These are phyloP conservation scores for Acacia crassicarpa DNA, from an alignment of 306 rosid species.

Conservation along the genomic window DNA sequence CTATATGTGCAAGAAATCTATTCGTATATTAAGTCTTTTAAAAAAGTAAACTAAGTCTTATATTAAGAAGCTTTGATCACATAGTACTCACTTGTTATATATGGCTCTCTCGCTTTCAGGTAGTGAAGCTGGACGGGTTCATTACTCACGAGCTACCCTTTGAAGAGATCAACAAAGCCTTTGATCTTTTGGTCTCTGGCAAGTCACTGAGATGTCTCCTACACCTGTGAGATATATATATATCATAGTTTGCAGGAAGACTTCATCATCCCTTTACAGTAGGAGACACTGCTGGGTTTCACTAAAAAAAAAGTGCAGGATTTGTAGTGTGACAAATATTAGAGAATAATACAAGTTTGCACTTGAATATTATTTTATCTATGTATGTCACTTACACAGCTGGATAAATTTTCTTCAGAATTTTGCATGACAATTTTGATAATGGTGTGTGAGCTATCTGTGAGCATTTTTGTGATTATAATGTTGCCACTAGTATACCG, in stretches of 20 bases:
- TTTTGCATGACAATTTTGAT: not conserved
- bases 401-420: not conserved
- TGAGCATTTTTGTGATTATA: not conserved
- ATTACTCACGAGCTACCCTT: slow-evolving; percentile 70
- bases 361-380: not conserved
- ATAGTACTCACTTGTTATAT: too few relatives aligned
- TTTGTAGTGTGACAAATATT: too few relatives aligned
- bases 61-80: too few relatives aligned
- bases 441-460: not conserved
- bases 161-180: slow-evolving; percentile 61
- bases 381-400: not conserved
- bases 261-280: not conserved
- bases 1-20: too few relatives aligned
- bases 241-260: too few relatives aligned
- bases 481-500: not conserved
- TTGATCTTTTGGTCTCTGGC: slow-evolving; percentile 53
- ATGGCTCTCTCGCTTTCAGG: slow-evolving; percentile 27
- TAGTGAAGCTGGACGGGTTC: slow-evolving; percentile 51
- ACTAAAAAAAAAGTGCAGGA: too few relatives aligned
- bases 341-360: too few relatives aligned
- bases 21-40: too few relatives aligned
- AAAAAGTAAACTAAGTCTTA: too few relatives aligned
- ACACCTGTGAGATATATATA: slow-evolving; percentile 26
- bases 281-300: not conserved
- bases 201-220: slow-evolving; percentile 58